A percentile compares a stretch with the other conserved stretches of the same genome.
Evolutionary conservation across 352 stramenopile species (phyloP).

Genomic region (Globisporangium cylindrosporum): DNA sequence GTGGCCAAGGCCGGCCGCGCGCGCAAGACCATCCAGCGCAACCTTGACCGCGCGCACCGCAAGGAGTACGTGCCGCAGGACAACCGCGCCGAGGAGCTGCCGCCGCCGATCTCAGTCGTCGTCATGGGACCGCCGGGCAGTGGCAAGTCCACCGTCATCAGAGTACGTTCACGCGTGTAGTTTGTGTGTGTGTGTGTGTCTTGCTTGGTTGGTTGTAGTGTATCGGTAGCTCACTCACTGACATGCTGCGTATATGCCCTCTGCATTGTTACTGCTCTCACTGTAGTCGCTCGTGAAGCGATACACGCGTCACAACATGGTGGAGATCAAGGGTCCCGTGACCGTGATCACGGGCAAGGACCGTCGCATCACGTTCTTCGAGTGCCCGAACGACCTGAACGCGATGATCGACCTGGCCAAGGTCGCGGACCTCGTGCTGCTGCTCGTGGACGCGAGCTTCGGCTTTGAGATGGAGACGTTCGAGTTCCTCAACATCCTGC

Average conservation of each 20-base stretch:
- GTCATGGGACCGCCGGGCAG: slow-evolving; percentile 97
- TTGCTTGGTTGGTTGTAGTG: background rate
- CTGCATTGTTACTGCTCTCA: background rate
- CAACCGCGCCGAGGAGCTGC: slow-evolving; percentile 80
- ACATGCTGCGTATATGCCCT: background rate
- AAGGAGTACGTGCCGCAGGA: slow-evolving; percentile 96
- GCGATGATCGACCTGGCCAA: slow-evolving; percentile 97
- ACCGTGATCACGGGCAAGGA: slow-evolving; percentile 98
- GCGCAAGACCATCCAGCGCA: slow-evolving; percentile 96
- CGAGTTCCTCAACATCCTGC: slow-evolving; percentile 99
- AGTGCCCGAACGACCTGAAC: slow-evolving; percentile 96
- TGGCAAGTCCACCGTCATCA: slow-evolving; percentile 98
- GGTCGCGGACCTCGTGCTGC: slow-evolving; percentile 97
- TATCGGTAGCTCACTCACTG: background rate
- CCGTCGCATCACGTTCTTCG: slow-evolving; percentile 97
- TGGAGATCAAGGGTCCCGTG: slow-evolving; percentile 96
- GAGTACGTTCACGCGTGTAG: slow-evolving; percentile 29
- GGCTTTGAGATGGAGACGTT: slow-evolving; percentile 99
- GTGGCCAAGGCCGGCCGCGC: slow-evolving; percentile 96
- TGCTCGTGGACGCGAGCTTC: slow-evolving; percentile 99
- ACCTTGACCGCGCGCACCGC: slow-evolving; percentile 95
- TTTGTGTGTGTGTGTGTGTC: slow-evolving; percentile 1
- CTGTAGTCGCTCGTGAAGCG: slow-evolving; percentile 95
- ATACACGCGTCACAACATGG: slow-evolving; percentile 99
- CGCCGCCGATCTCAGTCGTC: slow-evolving; percentile 94